Percentiles rank a stretch among this genome's conserved stretches.
These are phyloP conservation scores for Blastobotrys malaysiensis DNA, from an alignment of 1,139 yeast species.

Conservation along the genomic window DNA sequence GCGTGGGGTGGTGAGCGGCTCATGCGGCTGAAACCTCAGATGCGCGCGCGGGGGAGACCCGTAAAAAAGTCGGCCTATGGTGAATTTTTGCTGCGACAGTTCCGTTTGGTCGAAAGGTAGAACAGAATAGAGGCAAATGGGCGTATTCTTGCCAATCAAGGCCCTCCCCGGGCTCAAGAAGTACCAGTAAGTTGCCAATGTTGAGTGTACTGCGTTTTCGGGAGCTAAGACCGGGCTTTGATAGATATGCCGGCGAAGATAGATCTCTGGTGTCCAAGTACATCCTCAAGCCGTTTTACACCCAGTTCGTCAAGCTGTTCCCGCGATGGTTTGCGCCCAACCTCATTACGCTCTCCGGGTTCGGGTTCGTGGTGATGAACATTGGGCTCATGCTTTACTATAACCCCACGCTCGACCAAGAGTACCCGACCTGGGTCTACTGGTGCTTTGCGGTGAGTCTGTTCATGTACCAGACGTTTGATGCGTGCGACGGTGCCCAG, in stretches of 20 bases:
- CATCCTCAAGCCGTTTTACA: constrained; percentile 69
- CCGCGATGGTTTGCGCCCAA: constrained; percentile 85
- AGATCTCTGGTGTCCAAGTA: constrained; percentile 71
- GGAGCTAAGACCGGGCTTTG: not conserved
- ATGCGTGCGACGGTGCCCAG: constrained; percentile 94
- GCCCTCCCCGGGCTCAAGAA: constrained; percentile 58
- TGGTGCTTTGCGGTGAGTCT: constrained; percentile 75
- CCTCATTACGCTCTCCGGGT: constrained; percentile 74
- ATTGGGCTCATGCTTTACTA: constrained; percentile 60
- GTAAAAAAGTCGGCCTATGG: not conserved
- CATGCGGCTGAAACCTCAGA: not conserved
- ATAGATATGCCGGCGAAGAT: constrained; percentile 64
- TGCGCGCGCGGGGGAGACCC: constrained; percentile 1
- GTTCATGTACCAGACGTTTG: constrained; percentile 90
- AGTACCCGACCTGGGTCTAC: constrained; percentile 77
- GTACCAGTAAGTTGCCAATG: constrained; percentile 50
- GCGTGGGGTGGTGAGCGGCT: not conserved
- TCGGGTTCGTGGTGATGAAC: constrained; percentile 62
- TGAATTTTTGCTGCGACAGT: not conserved
- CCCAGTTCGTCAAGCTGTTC: constrained; percentile 61
- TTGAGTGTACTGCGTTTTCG: not conserved
- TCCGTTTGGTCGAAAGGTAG: not conserved
- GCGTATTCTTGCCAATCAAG: constrained; percentile 59
- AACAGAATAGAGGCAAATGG: constrained; percentile 43
- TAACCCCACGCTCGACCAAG: constrained; percentile 59